phyloP scores from a whole-genome alignment of 345 rosid species.

The Euphorbia tirucalli region DNA sequence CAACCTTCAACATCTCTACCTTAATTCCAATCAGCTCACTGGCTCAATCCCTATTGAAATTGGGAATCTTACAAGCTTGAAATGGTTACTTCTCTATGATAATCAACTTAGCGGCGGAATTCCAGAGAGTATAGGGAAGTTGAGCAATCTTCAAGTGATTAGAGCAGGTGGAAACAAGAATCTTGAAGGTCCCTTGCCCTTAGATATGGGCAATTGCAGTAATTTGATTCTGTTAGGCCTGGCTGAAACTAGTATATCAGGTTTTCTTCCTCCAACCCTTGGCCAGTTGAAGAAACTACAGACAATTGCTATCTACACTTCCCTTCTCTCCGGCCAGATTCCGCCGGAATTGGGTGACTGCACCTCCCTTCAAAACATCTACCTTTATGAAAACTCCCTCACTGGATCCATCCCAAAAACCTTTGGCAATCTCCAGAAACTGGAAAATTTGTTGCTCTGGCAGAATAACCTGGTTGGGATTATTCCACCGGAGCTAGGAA shows the following conservation, averaged over 20 bases:
- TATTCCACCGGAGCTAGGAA: conserved; percentile 71
- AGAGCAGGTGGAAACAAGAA: conserved; percentile 89
- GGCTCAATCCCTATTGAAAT: conserved; percentile 63
- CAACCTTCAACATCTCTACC: conserved; percentile 48
- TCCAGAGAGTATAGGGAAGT: conserved; percentile 55
- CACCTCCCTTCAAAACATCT: conserved; percentile 63
- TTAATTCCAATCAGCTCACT: conserved; percentile 59
- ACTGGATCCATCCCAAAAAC: conserved; percentile 64
- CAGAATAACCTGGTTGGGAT: conserved; percentile 66
- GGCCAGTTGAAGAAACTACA: conserved; percentile 65
- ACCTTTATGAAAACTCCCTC: conserved; percentile 74
- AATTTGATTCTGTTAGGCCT: conserved; percentile 59
- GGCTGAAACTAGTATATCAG: conserved; percentile 85
- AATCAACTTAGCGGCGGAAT: conserved; percentile 66
- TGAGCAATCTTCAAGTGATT: conserved; percentile 54
- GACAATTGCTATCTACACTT: conserved; percentile 72
- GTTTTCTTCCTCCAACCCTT: conserved; percentile 65
- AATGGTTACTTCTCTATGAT: conserved; percentile 54
- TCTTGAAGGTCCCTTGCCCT: conserved; percentile 64
- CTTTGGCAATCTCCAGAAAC: conserved; percentile 52
- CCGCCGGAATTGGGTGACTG: conserved; percentile 76
- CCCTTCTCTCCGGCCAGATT: conserved; percentile 66
- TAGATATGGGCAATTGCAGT: conserved; percentile 71
- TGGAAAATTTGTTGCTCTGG: conserved; percentile 65
- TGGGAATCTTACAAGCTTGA: conserved; percentile 55